Evolutionary conservation across 345 rosid genomes (phyloP), one percentile per base, ranked within the genome.

Genomic region (Physaria fendleri): DNA sequence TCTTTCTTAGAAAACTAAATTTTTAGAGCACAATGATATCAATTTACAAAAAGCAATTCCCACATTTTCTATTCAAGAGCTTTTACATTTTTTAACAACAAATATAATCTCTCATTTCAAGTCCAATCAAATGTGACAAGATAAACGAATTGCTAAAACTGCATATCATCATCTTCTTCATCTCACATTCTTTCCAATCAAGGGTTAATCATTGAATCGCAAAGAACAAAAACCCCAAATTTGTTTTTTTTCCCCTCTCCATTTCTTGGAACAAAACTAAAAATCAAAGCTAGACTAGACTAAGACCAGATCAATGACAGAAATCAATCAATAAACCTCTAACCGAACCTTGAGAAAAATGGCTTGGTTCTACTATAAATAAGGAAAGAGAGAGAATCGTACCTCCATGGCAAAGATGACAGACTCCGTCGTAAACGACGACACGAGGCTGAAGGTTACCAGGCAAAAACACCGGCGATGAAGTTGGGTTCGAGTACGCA

Each of bases 351-450:
- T 27, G 25, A 0, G 11, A 8, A 51, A 51, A 42, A 43, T 23
- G 32, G 40, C 15, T 6, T 48, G 4, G 38, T 51, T 67, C 35
- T 28, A 21, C 0, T 18, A n/a, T n/a, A 22, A 9, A 24, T 44
- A 48, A 12, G 5, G 25, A 28, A 15, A 10, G 6, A 35, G 34
- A 49, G 7, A 42, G 39, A n/a, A 46, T 23, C 1, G 29, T 71
- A 92, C 97, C 95, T 80, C 85, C 65, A 73, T 92, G 95, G 79
- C 98, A 92, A 79, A 92, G 97, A 76, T 79, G 95, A 71, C 97
- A 92, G 71, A 92, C 95, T 20, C 97, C 95, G 69, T 92, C 97
- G 62, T 86, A 92, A 45, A 92, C 71, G 27, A 86, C 95, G 62
- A 88, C 98, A 32, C 97, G 80, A 20, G 98, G 97, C 82, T 92